These are phyloP conservation scores for Hordeum pubiflorum DNA, from an alignment of 202 grass and related monocot genomes.

Conservation along the genomic window DNA sequence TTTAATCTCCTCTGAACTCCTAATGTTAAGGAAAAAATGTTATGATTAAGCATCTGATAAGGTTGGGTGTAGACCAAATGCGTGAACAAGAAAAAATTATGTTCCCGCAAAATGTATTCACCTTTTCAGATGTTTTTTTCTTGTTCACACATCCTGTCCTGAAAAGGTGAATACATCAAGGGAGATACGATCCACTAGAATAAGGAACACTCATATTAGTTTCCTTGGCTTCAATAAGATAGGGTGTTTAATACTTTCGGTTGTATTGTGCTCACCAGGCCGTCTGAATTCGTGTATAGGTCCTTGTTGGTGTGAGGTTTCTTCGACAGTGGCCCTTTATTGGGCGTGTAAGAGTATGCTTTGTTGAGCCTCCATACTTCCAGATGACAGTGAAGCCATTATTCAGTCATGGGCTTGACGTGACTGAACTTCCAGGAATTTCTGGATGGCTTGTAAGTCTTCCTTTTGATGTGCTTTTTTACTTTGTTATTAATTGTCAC, in stretches of 20 bases:
- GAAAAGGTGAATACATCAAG: too few relatives aligned
- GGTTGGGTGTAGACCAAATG: background rate
- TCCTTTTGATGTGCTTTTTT: background rate
- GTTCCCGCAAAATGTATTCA: background rate
- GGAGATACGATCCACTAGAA: background rate
- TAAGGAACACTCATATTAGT: background rate
- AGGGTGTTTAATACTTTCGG: background rate
- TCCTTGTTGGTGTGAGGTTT: constrained; percentile 90
- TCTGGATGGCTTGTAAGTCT: constrained; percentile 92
- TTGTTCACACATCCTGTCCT: too few relatives aligned
- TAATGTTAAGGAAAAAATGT: background rate
- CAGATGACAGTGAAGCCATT: constrained; percentile 96
- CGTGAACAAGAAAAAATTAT: background rate
- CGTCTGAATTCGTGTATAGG: constrained; percentile 35
- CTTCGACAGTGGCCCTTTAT: constrained; percentile 81
- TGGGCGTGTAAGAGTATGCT: constrained; percentile 82
- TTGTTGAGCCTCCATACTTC: constrained; percentile 94
- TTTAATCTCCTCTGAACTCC: background rate
- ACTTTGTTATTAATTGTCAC: background rate
- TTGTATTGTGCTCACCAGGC: background rate
- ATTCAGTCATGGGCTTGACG: constrained; percentile 85
- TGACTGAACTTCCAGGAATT: constrained; percentile 93
- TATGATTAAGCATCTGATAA: background rate
- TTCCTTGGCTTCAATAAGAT: background rate
- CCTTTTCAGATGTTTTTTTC: too few relatives aligned